Evolutionary conservation across 1,284 basidiomycete species (phyloP).

Genomic region (Tilletia caries): DNA sequence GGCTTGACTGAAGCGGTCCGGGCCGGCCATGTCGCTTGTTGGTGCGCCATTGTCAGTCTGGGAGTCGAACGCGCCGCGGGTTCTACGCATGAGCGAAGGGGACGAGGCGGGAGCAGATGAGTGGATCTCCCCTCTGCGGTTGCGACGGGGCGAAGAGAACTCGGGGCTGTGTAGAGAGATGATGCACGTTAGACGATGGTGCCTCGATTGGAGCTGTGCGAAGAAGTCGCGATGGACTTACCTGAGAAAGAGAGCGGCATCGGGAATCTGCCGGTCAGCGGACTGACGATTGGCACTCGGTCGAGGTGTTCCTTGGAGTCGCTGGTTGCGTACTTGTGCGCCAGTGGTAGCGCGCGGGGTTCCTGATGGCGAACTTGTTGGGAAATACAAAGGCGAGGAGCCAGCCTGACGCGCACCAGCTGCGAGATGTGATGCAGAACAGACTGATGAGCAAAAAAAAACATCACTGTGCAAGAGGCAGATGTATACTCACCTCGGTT

Average conservation of each 20-base stretch:
- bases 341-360: slow-evolving; percentile 30
- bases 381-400: slow-evolving; percentile 46
- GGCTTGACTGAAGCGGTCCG: slow-evolving; percentile 13
- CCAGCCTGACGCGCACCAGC: slow-evolving; percentile 13
- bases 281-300: slow-evolving; percentile 18
- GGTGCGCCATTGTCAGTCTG: slow-evolving; percentile 1
- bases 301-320: slow-evolving; percentile 24
- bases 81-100: slow-evolving; percentile 52
- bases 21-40: slow-evolving; percentile 5
- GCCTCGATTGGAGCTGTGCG: too few species aligned
- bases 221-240: too few species aligned
- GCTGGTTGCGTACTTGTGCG: slow-evolving; percentile 15
- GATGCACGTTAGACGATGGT: too few species aligned
- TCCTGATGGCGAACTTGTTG: slow-evolving; percentile 44
- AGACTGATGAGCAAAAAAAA: neutral
- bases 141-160: slow-evolving; percentile 39
- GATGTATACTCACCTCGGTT: neutral
- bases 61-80: slow-evolving; percentile 60
- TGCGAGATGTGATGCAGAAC: neutral
- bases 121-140: slow-evolving; percentile 49
- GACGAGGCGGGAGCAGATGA: slow-evolving; percentile 39
- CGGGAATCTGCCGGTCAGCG: slow-evolving; percentile 26
- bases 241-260: slow-evolving; percentile 49
- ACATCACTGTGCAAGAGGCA: neutral
- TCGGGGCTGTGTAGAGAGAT: slow-evolving; percentile 29